Evolutionary conservation across 2,329 filamentous ascomycete species (phyloP).

Genomic region (Emmonsiellopsis sp.): DNA sequence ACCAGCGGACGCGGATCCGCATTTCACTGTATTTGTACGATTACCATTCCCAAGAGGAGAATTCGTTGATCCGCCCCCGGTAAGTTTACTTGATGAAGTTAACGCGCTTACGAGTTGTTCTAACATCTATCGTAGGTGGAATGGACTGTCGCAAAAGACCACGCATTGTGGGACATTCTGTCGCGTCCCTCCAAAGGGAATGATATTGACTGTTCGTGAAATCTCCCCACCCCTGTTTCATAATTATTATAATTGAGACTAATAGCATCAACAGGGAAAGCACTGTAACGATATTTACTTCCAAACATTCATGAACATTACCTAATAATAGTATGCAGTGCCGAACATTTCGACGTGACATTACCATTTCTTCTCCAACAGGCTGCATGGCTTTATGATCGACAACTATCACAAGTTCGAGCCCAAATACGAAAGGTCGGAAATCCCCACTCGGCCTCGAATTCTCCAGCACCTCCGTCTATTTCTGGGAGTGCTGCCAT

Average conservation of each 20-base stretch:
- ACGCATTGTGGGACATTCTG: constrained; percentile 80
- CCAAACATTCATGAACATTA: not conserved
- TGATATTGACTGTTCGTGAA: constrained; percentile 70
- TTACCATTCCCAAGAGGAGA: constrained; percentile 80
- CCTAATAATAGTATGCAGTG: constrained; percentile 38
- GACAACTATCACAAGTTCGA: constrained; percentile 79
- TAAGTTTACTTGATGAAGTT: constrained; percentile 35
- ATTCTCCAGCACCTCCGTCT: constrained; percentile 36
- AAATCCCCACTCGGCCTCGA: constrained; percentile 31
- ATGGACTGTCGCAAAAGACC: constrained; percentile 83
- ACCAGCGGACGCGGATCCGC: constrained; percentile 8
- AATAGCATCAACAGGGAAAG: constrained; percentile 51
- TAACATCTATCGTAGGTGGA: constrained; percentile 52
- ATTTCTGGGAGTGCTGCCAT: constrained; percentile 33
- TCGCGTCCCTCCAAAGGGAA: constrained; percentile 68
- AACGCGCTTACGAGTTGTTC: constrained; percentile 5
- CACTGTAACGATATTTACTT: constrained; percentile 47
- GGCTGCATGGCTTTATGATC: constrained; percentile 86
- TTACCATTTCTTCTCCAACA: constrained; percentile 86
- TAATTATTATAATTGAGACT: not conserved
- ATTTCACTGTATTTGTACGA: constrained; percentile 69
- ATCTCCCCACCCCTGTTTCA: not conserved
- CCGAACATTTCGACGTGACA: constrained; percentile 70
- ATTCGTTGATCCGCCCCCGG: constrained; percentile 83
- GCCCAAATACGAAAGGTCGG: constrained; percentile 71